Evolutionary conservation across 2,329 filamentous ascomycete species (phyloP).

Genomic region (Ilyonectria mors-panacis): DNA sequence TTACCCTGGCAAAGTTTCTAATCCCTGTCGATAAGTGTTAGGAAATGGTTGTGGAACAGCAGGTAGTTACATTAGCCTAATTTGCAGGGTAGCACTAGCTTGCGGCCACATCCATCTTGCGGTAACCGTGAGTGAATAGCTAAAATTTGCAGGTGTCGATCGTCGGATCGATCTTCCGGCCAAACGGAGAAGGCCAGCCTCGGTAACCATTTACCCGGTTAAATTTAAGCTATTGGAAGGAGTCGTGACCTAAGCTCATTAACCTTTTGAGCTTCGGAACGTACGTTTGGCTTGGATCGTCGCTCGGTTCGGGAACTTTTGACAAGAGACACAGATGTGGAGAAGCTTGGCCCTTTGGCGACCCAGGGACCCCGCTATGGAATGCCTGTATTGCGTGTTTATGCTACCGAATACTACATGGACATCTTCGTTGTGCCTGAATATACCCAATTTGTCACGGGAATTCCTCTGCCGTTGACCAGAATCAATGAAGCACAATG

Average conservation of each 20-base stretch:
- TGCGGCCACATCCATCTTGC: neutral
- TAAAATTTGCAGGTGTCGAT: neutral
- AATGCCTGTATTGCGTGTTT: too few species aligned
- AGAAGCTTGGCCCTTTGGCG: neutral
- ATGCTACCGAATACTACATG: too few species aligned
- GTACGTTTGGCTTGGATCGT: neutral
- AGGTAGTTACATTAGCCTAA: neutral
- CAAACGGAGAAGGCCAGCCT: neutral
- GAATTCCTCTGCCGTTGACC: too few species aligned
- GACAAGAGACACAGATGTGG: neutral
- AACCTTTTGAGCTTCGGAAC: neutral
- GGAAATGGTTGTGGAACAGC: neutral
- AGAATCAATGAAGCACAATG: too few species aligned
- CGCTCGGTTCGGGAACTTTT: neutral
- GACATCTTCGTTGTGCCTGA: too few species aligned
- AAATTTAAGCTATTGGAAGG: slow-evolving; percentile 38
- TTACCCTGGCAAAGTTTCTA: neutral
- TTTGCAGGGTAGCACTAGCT: neutral
- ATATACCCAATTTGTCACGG: too few species aligned
- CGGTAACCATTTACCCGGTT: neutral
- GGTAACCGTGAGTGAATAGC: neutral
- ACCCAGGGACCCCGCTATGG: too few species aligned
- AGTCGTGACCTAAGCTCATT: neutral
- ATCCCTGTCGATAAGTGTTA: neutral
- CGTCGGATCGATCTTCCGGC: neutral